phyloP scores from a whole-genome alignment of 2,329 filamentous ascomycete genomes.

The Cladobotryum mycophilum region DNA sequence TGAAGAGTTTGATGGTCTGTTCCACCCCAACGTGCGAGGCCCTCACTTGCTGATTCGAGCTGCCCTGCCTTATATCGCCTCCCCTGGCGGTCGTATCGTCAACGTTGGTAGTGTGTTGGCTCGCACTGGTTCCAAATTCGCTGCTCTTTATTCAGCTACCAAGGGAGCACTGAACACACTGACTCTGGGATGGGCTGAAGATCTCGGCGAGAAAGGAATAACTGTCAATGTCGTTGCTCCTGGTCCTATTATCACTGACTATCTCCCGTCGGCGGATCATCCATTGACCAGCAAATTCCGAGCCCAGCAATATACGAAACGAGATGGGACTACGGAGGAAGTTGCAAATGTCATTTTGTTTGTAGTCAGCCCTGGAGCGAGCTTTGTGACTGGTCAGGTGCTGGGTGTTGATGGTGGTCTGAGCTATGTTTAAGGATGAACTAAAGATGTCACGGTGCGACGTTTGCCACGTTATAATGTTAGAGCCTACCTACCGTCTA shows the following conservation, averaged over 20 bases:
- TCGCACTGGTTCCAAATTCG: conserved; percentile 32
- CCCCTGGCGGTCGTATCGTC: conserved; percentile 39
- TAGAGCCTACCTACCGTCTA: no score
- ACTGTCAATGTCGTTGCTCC: conserved; percentile 36
- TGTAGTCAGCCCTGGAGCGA: conserved; percentile 13
- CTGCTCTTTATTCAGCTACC: conserved; percentile 45
- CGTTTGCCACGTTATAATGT: no score
- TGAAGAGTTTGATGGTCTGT: conserved; percentile 43
- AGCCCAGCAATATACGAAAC: conserved; percentile 12
- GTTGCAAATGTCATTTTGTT: conserved; percentile 16
- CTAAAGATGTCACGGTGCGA: no score
- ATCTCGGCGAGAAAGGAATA: conserved; percentile 46
- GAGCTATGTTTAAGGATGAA: neutral
- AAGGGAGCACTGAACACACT: conserved; percentile 57
- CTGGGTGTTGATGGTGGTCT: conserved; percentile 16
- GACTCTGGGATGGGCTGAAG: conserved; percentile 47
- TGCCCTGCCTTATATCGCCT: conserved; percentile 41
- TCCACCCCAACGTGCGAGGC: conserved; percentile 51
- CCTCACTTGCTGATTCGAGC: conserved; percentile 46
- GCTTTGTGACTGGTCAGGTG: conserved; percentile 15
- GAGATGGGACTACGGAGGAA: conserved; percentile 15
- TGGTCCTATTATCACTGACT: conserved; percentile 46
- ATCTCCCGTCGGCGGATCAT: conserved; percentile 38
- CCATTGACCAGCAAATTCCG: conserved; percentile 36
- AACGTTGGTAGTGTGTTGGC: conserved; percentile 43